These are phyloP conservation scores for Trichosporon coremiiforme DNA, from an alignment of 1,284 basidiomycete genomes.

Conservation along the genomic window DNA sequence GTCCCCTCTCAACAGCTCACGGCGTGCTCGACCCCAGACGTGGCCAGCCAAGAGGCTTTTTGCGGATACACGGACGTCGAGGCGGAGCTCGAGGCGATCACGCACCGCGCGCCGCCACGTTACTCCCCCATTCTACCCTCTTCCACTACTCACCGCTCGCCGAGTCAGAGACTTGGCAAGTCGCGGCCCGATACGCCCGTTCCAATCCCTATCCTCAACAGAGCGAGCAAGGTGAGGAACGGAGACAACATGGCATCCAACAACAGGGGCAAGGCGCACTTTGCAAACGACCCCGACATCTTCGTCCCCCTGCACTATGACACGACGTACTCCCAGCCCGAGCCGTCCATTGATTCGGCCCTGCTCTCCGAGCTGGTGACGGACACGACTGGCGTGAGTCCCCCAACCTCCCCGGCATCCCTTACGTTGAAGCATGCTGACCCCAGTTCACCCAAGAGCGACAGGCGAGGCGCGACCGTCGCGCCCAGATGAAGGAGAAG, in stretches of 20 bases:
- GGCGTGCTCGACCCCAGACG: not conserved
- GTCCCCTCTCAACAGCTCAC: not conserved
- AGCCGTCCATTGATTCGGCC: not conserved
- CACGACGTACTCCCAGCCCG: not conserved
- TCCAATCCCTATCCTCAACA: not conserved
- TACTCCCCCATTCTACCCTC: too few species aligned
- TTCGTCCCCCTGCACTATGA: not conserved
- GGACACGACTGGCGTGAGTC: not conserved
- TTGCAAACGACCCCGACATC: not conserved
- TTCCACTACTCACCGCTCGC: too few species aligned
- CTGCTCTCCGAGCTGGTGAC: not conserved
- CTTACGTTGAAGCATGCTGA: not conserved
- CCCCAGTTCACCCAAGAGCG: not conserved
- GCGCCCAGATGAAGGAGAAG: not conserved
- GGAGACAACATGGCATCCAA: not conserved
- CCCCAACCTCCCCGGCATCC: too few species aligned
- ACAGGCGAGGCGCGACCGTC: not conserved
- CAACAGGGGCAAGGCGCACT: not conserved
- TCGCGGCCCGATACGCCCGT: too few species aligned
- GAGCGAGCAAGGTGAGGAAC: too few species aligned
- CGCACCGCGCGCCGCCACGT: not conserved
- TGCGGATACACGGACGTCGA: constrained; percentile 3
- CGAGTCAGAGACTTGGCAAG: too few species aligned
- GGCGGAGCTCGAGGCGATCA: not conserved
- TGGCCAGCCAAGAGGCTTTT: not conserved